phyloP scores from a whole-genome alignment of 1,284 basidiomycete species.

The Termitomyces sp. region DNA sequence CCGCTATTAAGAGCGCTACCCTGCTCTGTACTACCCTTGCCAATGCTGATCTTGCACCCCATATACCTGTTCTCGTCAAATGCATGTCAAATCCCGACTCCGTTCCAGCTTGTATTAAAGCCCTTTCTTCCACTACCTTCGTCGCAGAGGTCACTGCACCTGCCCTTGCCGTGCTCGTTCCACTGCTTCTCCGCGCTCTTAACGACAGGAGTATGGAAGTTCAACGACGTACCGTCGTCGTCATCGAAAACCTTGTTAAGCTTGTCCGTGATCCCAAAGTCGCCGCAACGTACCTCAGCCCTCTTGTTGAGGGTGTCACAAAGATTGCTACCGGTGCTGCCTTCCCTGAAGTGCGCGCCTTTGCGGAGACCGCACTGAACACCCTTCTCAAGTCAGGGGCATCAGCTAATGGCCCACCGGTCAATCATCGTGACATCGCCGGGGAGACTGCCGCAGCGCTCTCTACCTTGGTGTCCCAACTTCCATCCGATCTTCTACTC shows the following conservation, averaged over 20 bases:
- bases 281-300: slow-evolving; percentile 85
- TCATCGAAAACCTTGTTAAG: slow-evolving; percentile 97
- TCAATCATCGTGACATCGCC: slow-evolving; percentile 62
- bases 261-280: slow-evolving; percentile 90
- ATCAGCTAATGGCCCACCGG: slow-evolving; percentile 61
- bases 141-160: slow-evolving; percentile 97
- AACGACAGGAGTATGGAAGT: slow-evolving; percentile 97
- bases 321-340: slow-evolving; percentile 89
- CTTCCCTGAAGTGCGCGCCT: slow-evolving; percentile 95
- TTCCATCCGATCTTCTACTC: slow-evolving; percentile 48
- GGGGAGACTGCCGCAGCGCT: slow-evolving; percentile 56
- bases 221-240: slow-evolving; percentile 83
- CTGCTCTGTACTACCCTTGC: slow-evolving; percentile 88
- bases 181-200: slow-evolving; percentile 86
- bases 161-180: slow-evolving; percentile 93
- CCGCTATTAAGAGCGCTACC: slow-evolving; percentile 91
- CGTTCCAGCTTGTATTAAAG: slow-evolving; percentile 93
- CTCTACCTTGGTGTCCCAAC: slow-evolving; percentile 52
- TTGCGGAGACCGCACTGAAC: slow-evolving; percentile 75
- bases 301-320: slow-evolving; percentile 88
- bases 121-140: slow-evolving; percentile 91
- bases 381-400: slow-evolving; percentile 81
- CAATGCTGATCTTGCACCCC: slow-evolving; percentile 90
- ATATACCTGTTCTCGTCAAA: slow-evolving; percentile 88
- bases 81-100: slow-evolving; percentile 90